Evolutionary conservation across 1,284 basidiomycete genomes (phyloP), one percentile per base, ranked within the genome.

Genomic region (Neonothopanus nambi): DNA sequence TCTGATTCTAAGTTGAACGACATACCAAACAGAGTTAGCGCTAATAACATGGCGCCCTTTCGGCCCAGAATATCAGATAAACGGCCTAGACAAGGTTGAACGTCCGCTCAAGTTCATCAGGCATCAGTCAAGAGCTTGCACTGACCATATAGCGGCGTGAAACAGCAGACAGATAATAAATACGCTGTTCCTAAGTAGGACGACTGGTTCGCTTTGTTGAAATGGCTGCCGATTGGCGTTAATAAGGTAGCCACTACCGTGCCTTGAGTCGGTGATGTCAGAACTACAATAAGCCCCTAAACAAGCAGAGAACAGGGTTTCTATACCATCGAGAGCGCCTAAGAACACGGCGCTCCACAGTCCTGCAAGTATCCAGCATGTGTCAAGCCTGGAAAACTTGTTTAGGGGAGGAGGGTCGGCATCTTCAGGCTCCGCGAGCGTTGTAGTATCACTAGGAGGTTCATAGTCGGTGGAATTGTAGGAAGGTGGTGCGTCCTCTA

Each of bases 161-260:
- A 94, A 71, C 91, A 94, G 68, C 90, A 95, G 44, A 95, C 86
- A 38, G 90, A 92, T 44, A 95, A 76, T 57, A 95, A 76, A 72
- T 93, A 93, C 3, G 91, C 84, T 9, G 92, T 93, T 24, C 91
- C 93, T 52, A 95, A 85, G 73, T 95, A 95, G 3, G 89, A 90
- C 2, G 91, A 82, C 59, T 89, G 84, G 71, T 89, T 80, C 60
- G 88, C 80, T 73, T 91, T 80, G 70, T 84, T 77, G 70, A 91
- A 91, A 65, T 87, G 79, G 63, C 85, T 89, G 46, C 89, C 89
- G 61, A 92, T 91, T 48, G 89, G 87, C 20, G 85, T 80, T 54
- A 90, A 71, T 43, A 93, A 77, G 0, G 90, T 91, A 28, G 90
- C 90, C 56, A 89, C 87, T 59, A 90, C 82, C 6, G 87, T 90